phyloP scores from a whole-genome alignment of 768 basidiomycete species.

The Mycena polygramma region DNA sequence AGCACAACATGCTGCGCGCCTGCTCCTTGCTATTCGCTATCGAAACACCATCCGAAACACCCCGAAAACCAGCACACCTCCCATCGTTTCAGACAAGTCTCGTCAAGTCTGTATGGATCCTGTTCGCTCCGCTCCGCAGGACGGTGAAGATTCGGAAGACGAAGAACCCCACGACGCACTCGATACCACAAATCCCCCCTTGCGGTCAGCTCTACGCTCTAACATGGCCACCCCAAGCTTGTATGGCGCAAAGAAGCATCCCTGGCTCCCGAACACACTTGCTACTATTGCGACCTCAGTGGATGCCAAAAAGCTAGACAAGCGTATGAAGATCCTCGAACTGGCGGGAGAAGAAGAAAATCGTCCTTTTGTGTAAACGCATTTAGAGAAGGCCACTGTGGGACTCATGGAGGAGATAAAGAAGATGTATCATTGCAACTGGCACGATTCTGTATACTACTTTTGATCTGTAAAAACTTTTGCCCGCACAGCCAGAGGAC shows the following conservation, averaged over 20 bases:
- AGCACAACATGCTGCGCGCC: conserved; percentile 3
- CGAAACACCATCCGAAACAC: conserved; percentile 15
- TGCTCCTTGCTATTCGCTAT: conserved; percentile 21
- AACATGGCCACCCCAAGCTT: not conserved
- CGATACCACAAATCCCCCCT: not conserved
- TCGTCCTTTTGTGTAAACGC: not conserved
- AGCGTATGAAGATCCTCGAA: not conserved
- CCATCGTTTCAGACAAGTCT: not conserved
- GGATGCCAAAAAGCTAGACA: not conserved
- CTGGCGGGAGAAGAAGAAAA: conserved; percentile 22
- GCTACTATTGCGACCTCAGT: not conserved
- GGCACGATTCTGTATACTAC: no score
- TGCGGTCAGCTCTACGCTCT: not conserved
- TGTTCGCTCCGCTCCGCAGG: not conserved
- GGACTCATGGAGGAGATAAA: no score
- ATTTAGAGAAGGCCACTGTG: no score
- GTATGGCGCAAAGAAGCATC: not conserved
- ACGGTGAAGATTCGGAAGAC: not conserved
- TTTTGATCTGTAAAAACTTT: no score
- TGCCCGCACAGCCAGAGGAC: no score
- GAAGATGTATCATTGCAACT: no score
- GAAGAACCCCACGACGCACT: conserved; percentile 2
- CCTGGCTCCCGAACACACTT: conserved; percentile 10
- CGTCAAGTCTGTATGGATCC: not conserved
- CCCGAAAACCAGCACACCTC: not conserved